Conservation (phyloP, 176 grass and related monocot genomes). For the Echinochloa phyllopogon region DNA sequence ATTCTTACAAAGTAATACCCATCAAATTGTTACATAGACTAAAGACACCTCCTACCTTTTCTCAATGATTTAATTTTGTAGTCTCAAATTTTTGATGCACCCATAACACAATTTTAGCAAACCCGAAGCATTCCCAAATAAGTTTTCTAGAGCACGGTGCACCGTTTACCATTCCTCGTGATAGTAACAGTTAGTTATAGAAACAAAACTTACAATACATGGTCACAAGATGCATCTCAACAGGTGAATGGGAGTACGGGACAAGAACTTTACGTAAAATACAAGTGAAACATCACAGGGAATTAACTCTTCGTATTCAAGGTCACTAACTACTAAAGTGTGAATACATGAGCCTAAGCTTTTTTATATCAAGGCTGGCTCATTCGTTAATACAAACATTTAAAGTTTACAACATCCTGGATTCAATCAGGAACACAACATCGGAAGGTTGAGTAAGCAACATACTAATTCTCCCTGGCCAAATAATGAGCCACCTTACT, state of each 20-base stretch:
- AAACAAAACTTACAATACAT: not conserved
- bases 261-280: conserved; percentile 12
- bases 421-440: too few relatives aligned
- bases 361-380: too few relatives aligned
- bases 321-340: conserved; percentile 15
- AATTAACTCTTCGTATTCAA: not conserved
- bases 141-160: not conserved
- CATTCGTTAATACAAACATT: too few relatives aligned
- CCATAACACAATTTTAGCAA: not conserved
- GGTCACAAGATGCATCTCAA: not conserved
- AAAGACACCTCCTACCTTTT: not conserved
- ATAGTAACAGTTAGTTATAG: conserved; percentile 17
- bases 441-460: too few relatives aligned
- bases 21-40: not conserved
- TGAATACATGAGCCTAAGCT: not conserved
- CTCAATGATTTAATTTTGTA: not conserved
- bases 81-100: conserved; percentile 20
- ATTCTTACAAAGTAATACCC: not conserved
- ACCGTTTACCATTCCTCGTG: not conserved
- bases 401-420: too few relatives aligned
- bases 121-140: conserved; percentile 18
- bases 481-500: too few relatives aligned
- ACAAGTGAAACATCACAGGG: conserved; percentile 15
- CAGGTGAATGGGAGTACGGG: not conserved
- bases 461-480: too few relatives aligned